Evolutionary conservation across 495 filamentous ascomycete genomes (phyloP), one percentile per base, ranked within the genome.

Genomic region (Viridothelium virens): DNA sequence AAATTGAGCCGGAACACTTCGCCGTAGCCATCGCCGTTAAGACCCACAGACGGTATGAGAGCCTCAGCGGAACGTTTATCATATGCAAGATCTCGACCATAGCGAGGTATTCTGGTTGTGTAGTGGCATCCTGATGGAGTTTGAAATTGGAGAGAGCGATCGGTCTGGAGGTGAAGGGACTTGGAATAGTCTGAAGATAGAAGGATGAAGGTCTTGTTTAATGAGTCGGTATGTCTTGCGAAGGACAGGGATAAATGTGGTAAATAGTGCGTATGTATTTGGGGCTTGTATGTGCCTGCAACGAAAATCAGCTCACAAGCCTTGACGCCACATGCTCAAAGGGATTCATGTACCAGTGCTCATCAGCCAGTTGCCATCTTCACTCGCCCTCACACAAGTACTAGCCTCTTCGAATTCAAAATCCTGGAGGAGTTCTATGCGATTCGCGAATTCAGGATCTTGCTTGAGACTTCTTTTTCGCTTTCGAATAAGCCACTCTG

Each of bases 381-480:
- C 94, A 74, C 91, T 96, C 39, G 91, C 89, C 41, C 91, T 81
- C 59, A 99, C 83, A 74, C 93, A 97, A 56, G 87, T 84, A 74
- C 92, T 96, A n/a, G 95, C 92, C 76, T 99, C 95, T 72, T 97
- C 94, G 69, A 97, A 99, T 72, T 96, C 92, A 74, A 99, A 99
- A 73, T 97, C 93, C 72, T 99, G 95, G 34, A 99, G 82, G 61
- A 99, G 80, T 76, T 99, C 95, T 66, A 99, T 88, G 63, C 94
- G 89, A 74, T 91, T 96, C 64, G 91, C 87, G 78, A 89, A 97
- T 70, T 96, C 92, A 61, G 90, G 85, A 72, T 97, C 94, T 66
- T 92, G 87, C 76, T 97, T 97, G 69, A 96, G 81, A 70, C 91
- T 96, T 74, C 91, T 85, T 80, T 96, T 97, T 70, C 93, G 83